These are phyloP conservation scores for Pichia sporocuriosa DNA, from an alignment of 805 yeast species.

Conservation along the genomic window DNA sequence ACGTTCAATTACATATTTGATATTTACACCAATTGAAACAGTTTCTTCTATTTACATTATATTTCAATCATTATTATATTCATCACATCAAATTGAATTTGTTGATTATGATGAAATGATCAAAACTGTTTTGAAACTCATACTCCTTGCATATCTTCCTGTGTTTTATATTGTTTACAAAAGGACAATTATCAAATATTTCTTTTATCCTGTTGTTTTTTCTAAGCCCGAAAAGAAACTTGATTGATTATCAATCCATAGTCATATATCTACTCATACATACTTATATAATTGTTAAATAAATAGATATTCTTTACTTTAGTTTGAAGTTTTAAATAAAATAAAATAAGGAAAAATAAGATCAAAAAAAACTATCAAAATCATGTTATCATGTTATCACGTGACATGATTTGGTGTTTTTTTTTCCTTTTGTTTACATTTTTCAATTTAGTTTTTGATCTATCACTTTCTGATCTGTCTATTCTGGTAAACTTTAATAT, in stretches of 20 bases:
- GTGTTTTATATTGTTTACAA: conserved; percentile 21
- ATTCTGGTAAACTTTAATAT: no score
- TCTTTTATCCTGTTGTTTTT: background rate
- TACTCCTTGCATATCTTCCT: conserved; percentile 19
- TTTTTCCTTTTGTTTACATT: no score
- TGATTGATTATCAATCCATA: no score
- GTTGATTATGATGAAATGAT: conserved; percentile 14
- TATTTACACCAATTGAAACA: conserved; percentile 20
- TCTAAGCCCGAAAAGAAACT: background rate
- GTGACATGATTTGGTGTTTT: no score
- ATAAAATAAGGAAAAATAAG: no score
- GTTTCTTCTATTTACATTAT: conserved; percentile 19
- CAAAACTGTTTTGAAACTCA: conserved; percentile 8
- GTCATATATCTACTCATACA: background rate
- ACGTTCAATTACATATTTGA: conserved; percentile 13
- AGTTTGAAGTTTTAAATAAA: no score
- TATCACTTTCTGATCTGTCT: no score
- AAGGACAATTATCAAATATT: conserved; percentile 13
- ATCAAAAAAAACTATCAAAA: no score
- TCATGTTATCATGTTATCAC: no score
- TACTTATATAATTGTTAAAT: no score
- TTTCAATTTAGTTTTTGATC: no score
- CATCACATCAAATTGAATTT: conserved; percentile 15
- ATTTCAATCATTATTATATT: conserved; percentile 17
- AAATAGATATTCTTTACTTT: no score